Conservation (phyloP, 2,329 filamentous ascomycete genomes). For the Penicillium janthinellum region DNA sequence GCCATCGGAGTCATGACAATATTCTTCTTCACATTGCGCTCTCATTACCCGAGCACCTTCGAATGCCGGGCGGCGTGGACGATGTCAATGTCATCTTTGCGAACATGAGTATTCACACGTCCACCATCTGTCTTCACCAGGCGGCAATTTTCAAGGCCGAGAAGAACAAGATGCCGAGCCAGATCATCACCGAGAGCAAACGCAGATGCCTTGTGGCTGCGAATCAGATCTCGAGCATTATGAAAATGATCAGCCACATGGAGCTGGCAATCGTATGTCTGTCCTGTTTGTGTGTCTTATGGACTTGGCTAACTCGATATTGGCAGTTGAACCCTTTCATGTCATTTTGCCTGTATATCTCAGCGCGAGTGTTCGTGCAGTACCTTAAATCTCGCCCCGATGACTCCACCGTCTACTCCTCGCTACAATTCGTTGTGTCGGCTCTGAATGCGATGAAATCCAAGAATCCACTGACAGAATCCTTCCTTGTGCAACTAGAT, state of each 20-base stretch:
- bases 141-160: constrained; percentile 97
- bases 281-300: neutral
- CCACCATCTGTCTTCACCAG: constrained; percentile 95
- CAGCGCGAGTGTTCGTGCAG: constrained; percentile 90
- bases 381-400: constrained; percentile 93
- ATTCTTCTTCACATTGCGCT: constrained; percentile 85
- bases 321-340: constrained; percentile 90
- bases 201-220: constrained; percentile 90
- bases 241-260: constrained; percentile 90
- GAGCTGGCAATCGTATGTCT: constrained; percentile 75
- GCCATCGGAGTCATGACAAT: constrained; percentile 85
- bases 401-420: constrained; percentile 74
- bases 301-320: constrained; percentile 21
- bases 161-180: constrained; percentile 74
- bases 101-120: constrained; percentile 97
- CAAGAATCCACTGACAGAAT: constrained; percentile 88
- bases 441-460: constrained; percentile 89
- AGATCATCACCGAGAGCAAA: constrained; percentile 86
- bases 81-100: constrained; percentile 88
- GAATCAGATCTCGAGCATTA: constrained; percentile 89
- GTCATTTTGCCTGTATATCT: constrained; percentile 94
- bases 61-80: constrained; percentile 72
- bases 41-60: constrained; percentile 76
- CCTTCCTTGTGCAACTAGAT: constrained; percentile 89
- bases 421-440: constrained; percentile 83